Conservation (phyloP, 176 grass and related monocot species). For the Oryza nivara region DNA sequence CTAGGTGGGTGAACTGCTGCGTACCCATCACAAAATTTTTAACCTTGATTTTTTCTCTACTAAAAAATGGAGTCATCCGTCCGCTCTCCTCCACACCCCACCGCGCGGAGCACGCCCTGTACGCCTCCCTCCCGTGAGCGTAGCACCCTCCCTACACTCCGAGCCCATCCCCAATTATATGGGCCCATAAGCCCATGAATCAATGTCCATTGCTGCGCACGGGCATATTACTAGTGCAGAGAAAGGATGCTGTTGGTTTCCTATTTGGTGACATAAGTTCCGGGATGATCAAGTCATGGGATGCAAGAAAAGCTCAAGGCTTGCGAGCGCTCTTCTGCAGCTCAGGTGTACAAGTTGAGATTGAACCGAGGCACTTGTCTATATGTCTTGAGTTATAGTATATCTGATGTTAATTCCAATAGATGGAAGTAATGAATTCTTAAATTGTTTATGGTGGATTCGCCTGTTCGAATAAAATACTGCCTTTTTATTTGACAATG, state of each 20-base stretch:
- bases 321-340: not conserved
- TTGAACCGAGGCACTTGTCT: not conserved
- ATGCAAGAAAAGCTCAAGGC: not conserved
- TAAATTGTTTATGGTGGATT: not conserved
- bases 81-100: too few species aligned
- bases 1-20: not conserved
- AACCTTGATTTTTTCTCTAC: not conserved
- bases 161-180: too few species aligned
- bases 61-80: too few species aligned
- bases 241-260: slow-evolving; percentile 4
- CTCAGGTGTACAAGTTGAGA: not conserved
- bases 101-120: too few species aligned
- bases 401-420: not conserved
- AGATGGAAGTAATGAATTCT: not conserved
- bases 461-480: not conserved
- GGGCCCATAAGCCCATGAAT: too few species aligned
- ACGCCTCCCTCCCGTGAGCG: too few species aligned
- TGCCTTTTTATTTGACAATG: not conserved
- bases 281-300: not conserved
- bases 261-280: not conserved
- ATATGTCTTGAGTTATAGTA: not conserved
- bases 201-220: too few species aligned
- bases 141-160: too few species aligned
- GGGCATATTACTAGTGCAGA: not conserved
- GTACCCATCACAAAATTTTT: not conserved